Evolutionary conservation across 108 stramenopile genomes (phyloP).

Genomic region (Epithemia pelagica): DNA sequence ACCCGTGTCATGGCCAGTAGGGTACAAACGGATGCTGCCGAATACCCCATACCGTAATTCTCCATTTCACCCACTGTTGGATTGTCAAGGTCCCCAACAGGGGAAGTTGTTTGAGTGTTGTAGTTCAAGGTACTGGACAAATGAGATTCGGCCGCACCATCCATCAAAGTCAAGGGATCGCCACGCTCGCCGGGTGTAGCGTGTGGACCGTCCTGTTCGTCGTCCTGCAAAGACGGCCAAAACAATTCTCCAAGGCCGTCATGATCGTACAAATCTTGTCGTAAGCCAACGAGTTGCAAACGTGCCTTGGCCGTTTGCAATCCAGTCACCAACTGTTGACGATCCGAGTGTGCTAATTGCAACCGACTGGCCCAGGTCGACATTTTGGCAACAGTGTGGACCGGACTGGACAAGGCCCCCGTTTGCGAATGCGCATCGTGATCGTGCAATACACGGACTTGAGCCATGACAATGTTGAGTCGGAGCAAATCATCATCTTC

Average conservation of each 20-base stretch:
- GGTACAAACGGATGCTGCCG: no score
- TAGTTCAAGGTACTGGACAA: no score
- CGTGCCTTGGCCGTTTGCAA: constrained; percentile 35
- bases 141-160: no score
- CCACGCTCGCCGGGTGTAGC: no score
- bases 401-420: constrained; percentile 17
- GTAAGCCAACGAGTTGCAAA: constrained; percentile 20
- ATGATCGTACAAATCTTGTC: constrained; percentile 38
- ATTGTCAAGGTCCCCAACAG: no score
- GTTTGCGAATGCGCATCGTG: constrained; percentile 1
- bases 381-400: constrained; percentile 45
- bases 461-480: constrained; percentile 46
- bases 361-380: constrained; percentile 34
- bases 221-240: not conserved
- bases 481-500: constrained; percentile 7
- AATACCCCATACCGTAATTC: no score
- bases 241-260: constrained; percentile 45
- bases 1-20: no score
- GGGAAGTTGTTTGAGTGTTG: no score
- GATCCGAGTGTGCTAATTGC: constrained; percentile 44
- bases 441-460: constrained; percentile 42
- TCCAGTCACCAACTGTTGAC: constrained; percentile 37
- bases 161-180: no score
- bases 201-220: no score
- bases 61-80: no score